Base-by-base conservation (phyloP, 225 moss, liverwort and hornwort species). In the Thuidium tamariscinum region DNA sequence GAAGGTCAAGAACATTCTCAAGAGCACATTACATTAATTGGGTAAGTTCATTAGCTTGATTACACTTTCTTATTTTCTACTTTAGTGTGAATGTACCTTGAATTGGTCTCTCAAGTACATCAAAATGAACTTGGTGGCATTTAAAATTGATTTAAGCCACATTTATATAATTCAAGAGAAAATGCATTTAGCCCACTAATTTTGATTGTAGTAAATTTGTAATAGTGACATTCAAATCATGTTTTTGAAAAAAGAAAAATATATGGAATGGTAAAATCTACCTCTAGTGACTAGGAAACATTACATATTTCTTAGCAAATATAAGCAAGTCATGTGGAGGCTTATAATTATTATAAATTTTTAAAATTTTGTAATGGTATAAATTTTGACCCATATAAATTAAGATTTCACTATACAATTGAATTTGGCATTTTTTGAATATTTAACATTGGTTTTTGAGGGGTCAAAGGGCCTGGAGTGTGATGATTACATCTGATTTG, bases 231-330 rank as follows among this genome's bases (percentile, higher is more conserved):
- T 9, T 42, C 21, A 30, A 42, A 61, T 3, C 27, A 12, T 2
- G 41, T 41, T 10, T 56, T 27, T 12, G 18, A 29, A 11, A 48
- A 56, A 18, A 4, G 1, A 17, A 18, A 7, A 13, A 7, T 11
- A 23, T 0, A 0, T 12, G 2, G 41, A 59, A 19, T 79, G 13
- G 4, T 56, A 27, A 42, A 4, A 59, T 29, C 59, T 8, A 41
- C 8, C 2, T 10, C 19, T 19, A 41, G 8, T 5, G 0, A 57
- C 0, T 41, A 42, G 1, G 16, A 4, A 29, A 11, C 8, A 13
- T 59, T 78, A 8, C 3, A 29, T 12, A 78, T 59, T 30, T 78
- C 5, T 41, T 59, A 27, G 18, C 36, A 23, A 56, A 27, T 54
- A 15, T 37, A 29, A 7, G 29, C 9, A 57, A 3, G 36, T 32